These are phyloP conservation scores for Volutella citrinella DNA, from an alignment of 2,329 filamentous ascomycete species.

Conservation along the genomic window DNA sequence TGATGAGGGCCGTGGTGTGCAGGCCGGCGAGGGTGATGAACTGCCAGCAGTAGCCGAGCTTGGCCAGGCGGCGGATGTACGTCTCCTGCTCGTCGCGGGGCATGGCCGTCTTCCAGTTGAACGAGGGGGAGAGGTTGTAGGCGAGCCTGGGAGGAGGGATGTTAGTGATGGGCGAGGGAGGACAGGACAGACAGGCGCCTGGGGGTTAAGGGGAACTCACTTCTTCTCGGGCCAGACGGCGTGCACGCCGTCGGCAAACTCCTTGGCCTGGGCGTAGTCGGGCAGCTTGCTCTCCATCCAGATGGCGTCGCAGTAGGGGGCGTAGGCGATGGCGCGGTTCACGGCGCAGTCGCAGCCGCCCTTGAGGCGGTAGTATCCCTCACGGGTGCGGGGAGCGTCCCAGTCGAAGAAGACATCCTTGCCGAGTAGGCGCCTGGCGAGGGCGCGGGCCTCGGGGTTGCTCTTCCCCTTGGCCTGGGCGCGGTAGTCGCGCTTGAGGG, in stretches of 20 bases:
- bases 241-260: conserved; percentile 92
- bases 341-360: conserved; percentile 90
- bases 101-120: conserved; percentile 99
- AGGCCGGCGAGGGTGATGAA: conserved; percentile 99
- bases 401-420: conserved; percentile 89
- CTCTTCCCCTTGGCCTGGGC: conserved; percentile 74
- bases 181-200: not conserved
- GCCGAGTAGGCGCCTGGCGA: conserved; percentile 75
- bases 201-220: conserved; percentile 46
- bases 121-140: conserved; percentile 97
- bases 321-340: conserved; percentile 87
- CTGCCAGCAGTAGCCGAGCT: conserved; percentile 97
- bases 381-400: conserved; percentile 87
- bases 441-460: conserved; percentile 75
- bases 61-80: conserved; percentile 85
- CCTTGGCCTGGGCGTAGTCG: conserved; percentile 84
- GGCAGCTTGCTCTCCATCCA: conserved; percentile 99
- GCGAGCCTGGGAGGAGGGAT: conserved; percentile 60
- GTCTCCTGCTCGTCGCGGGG: conserved; percentile 88
- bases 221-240: conserved; percentile 96
- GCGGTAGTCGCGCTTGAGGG: conserved; percentile 65
- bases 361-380: conserved; percentile 91
- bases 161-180: conserved; percentile 12
- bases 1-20: conserved; percentile 92
- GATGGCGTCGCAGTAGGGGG: conserved; percentile 90